A percentile compares a stretch with the other conserved stretches of the same genome.
Conservation (phyloP, 441 rosid genomes). For the Erodium moschatum region DNA sequence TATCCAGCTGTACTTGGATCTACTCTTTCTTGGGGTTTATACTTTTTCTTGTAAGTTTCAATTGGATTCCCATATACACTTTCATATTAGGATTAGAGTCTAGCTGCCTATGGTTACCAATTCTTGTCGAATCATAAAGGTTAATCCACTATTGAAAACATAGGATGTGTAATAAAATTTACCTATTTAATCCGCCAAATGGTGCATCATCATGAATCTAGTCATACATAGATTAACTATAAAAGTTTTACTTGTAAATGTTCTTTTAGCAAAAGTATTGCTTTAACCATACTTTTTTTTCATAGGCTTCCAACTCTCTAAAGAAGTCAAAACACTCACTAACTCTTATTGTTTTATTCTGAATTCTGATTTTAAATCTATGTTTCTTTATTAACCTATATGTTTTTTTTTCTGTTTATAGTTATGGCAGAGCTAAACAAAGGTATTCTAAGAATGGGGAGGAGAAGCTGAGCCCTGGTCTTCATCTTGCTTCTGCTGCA, state of each 20-base stretch:
- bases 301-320: not conserved
- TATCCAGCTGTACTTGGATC: slow-evolving; percentile 82
- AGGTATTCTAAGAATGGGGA: slow-evolving; percentile 59
- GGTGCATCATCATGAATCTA: slow-evolving; percentile 4
- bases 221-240: not conserved
- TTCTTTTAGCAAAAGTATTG: not conserved
- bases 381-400: not conserved
- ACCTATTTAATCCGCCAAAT: not conserved
- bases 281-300: not conserved
- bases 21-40: slow-evolving; percentile 71
- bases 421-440: slow-evolving; percentile 80
- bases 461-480: slow-evolving; percentile 48
- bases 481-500: slow-evolving; percentile 90
- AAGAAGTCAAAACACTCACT: not conserved
- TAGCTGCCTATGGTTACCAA: not conserved
- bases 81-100: not conserved
- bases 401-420: slow-evolving; percentile 22
- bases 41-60: slow-evolving; percentile 77
- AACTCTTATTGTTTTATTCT: not conserved
- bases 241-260: not conserved
- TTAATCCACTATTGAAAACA: not conserved
- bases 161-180: not conserved
- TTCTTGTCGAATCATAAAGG: not conserved
- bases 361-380: not conserved
- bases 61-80: not conserved